A percentile compares a stretch with the other conserved stretches of the same genome.
These are phyloP conservation scores for Grosmannia clavigera DNA, from an alignment of 2,329 filamentous ascomycete species.

Conservation along the genomic window DNA sequence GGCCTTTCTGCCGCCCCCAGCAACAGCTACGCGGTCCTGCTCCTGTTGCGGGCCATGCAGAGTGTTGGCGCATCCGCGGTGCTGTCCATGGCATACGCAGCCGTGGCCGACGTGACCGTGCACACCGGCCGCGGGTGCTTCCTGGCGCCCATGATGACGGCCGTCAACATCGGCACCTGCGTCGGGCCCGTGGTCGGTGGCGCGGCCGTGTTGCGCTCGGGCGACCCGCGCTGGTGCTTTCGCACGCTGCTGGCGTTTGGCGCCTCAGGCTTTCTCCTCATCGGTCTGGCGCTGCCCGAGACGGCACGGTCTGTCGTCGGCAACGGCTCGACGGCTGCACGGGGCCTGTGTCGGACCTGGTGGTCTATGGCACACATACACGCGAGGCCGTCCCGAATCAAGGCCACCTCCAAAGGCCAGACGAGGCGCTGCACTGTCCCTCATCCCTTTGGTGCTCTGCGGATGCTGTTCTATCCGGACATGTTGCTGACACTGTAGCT, in stretches of 20 bases:
- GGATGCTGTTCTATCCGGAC: background rate
- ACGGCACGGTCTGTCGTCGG: background rate
- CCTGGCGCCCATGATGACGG: constrained; percentile 8
- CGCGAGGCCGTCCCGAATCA: background rate
- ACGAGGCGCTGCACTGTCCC: no score
- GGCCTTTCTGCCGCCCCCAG: constrained; percentile 5
- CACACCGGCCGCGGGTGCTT: constrained; percentile 17
- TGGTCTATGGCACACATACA: no score
- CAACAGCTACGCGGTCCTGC: constrained; percentile 26
- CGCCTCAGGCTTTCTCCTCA: background rate
- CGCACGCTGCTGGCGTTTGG: background rate
- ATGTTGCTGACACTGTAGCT: background rate
- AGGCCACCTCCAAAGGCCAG: no score
- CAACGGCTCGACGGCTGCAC: background rate
- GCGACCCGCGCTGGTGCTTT: background rate
- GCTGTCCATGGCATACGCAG: constrained; percentile 30
- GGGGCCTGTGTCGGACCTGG: background rate
- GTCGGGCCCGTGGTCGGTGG: constrained; percentile 23
- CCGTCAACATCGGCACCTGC: background rate
- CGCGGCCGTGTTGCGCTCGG: background rate
- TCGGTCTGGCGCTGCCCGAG: background rate
- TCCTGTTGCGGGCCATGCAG: constrained; percentile 34
- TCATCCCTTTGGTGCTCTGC: background rate
- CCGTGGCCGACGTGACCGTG: constrained; percentile 21
- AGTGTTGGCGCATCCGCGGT: constrained; percentile 34